Base-by-base conservation (phyloP, 1,284 basidiomycete species). In the Rhodotorula sp. region DNA sequence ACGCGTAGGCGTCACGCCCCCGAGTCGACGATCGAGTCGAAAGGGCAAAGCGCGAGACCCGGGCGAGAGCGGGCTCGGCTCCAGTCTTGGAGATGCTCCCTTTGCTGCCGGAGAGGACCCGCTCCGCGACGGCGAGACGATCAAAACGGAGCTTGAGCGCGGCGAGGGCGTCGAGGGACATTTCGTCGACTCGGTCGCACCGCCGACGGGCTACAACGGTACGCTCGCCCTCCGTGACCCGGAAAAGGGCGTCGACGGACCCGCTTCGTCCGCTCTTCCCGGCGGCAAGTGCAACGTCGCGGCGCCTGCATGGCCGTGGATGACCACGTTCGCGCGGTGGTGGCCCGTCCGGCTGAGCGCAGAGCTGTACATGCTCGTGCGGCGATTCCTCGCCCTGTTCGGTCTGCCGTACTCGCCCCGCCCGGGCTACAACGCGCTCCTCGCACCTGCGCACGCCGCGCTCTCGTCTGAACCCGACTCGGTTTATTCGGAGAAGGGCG, bases 351-450 rank as follows among this genome's bases (percentile, higher is more conserved):
- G 66, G 9, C 10, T 71, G n/a, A 44, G 59, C 7, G 46, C 34
- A 5, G 41, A 59, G 16, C 1, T 61, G 16, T 53, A 68, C 62
- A n/a, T 72, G 56, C 68, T 75, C 49, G 25, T 77, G 5, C 62
- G 68, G 1, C 70, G 68, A 9, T 69, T 75, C 56, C 61, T 77
- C n/a, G 52, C 66, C 23, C 70, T 74, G 25, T 68, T 77, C 44
- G 71, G 73, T 10, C 56, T 76, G 13, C n/a, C 62, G 0, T 44
- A 55, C 50, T 21, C 66, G 23, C 25, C 62, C 17, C 68, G 68
- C 23, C 70, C 61, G 14, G 50, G 53, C 27, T 67, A 46, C 48
- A 67, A 61, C 48, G 61, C 66, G 10, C 44, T 67, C 0, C 49
- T 67, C 66, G 66, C 41, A 3, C 65, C 61, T 10, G 21, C 60